These are phyloP conservation scores for Cordyceps farinosa DNA, from an alignment of 2,329 filamentous ascomycete species.

Conservation along the genomic window DNA sequence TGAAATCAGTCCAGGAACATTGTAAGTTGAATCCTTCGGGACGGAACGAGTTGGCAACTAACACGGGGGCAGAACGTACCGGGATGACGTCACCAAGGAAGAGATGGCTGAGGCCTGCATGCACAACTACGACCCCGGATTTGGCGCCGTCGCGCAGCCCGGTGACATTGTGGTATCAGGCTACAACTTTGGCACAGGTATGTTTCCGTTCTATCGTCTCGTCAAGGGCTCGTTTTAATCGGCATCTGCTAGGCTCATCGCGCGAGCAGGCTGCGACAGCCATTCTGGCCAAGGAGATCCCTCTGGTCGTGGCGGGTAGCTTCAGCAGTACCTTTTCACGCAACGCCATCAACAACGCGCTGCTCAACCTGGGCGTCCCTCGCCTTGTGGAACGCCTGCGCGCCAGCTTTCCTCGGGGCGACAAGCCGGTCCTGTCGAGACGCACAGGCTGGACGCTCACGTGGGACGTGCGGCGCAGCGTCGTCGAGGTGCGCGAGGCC, in stretches of 20 bases:
- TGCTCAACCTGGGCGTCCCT: conserved; percentile 69
- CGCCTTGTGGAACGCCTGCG: conserved; percentile 62
- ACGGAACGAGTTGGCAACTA: no score
- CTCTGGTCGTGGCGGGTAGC: conserved; percentile 74
- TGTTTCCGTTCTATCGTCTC: no score
- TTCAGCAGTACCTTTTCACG: conserved; percentile 81
- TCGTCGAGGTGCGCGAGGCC: conserved; percentile 23
- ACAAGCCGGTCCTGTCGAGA: conserved; percentile 56
- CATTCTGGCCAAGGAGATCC: conserved; percentile 75
- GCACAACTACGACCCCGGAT: conserved; percentile 84
- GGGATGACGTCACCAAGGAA: conserved; percentile 71
- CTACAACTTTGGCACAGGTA: conserved; percentile 70
- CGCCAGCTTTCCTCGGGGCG: conserved; percentile 47
- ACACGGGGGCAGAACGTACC: conserved; percentile 59
- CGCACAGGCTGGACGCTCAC: conserved; percentile 70
- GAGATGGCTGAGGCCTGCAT: conserved; percentile 89
- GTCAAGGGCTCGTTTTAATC: no score
- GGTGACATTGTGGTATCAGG: conserved; percentile 82
- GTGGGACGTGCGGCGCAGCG: conserved; percentile 22
- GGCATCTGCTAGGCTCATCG: conserved; percentile 58
- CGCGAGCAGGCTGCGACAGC: conserved; percentile 84
- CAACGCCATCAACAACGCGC: conserved; percentile 74
- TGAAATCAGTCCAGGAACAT: no score
- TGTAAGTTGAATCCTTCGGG: no score
- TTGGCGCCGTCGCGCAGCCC: conserved; percentile 58